phyloP scores from a whole-genome alignment of 306 rosid genomes.

The Lupinus albus region DNA sequence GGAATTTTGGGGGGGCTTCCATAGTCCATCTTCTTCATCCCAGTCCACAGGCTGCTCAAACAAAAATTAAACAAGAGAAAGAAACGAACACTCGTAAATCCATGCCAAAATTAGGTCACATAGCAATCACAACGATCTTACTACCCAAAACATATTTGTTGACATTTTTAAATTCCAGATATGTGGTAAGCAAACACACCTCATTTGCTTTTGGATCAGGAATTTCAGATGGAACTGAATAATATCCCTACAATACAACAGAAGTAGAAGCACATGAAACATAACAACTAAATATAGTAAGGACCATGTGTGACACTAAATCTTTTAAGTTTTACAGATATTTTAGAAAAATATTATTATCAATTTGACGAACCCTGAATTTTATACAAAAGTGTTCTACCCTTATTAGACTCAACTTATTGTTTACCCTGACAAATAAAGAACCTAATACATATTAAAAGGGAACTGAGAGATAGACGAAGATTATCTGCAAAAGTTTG shows the following conservation, averaged over 20 bases:
- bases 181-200: conserved; percentile 49
- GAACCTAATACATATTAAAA: background rate
- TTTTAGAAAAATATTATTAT: background rate
- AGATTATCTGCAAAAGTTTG: conserved; percentile 5
- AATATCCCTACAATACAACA: conserved; percentile 68
- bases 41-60: conserved; percentile 74
- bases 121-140: conserved; percentile 20
- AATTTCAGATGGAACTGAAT: conserved; percentile 81
- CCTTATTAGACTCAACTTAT: background rate
- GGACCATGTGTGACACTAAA: background rate
- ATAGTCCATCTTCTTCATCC: conserved; percentile 90
- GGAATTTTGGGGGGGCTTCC: conserved; percentile 87
- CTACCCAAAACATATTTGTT: conserved; percentile 32
- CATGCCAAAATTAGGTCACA: conserved; percentile 6
- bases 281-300: background rate
- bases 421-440: background rate
- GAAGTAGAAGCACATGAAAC: conserved; percentile 30
- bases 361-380: background rate
- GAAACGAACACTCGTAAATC: conserved; percentile 18
- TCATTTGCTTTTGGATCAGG: conserved; percentile 83
- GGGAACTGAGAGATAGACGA: background rate
- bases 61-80: conserved; percentile 22
- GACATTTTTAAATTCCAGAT: background rate
- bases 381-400: background rate
- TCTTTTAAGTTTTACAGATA: background rate